Conservation (phyloP, 2,329 filamentous ascomycete species). For the Graphiopsis chlorocephala region DNA sequence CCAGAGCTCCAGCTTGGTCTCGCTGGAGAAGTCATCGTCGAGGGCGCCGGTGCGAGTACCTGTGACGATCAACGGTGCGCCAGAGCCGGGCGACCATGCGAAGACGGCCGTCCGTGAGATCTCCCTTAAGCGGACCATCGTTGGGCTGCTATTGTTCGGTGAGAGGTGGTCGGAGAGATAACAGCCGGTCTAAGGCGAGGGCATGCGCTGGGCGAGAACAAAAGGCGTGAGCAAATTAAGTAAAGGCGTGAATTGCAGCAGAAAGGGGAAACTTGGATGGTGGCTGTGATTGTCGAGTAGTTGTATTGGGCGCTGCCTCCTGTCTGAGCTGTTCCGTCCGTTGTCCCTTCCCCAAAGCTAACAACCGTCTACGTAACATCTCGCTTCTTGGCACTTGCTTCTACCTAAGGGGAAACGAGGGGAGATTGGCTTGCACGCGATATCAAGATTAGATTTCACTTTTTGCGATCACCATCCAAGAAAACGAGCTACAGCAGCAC, state of each 20-base stretch:
- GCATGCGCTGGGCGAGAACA: not conserved
- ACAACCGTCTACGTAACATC: conserved; percentile 12
- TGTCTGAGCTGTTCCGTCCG: conserved; percentile 8
- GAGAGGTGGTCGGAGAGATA: conserved; percentile 12
- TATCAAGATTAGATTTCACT: not conserved
- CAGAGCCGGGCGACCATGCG: conserved; percentile 84
- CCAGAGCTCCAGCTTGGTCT: conserved; percentile 96
- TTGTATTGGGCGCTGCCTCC: not conserved
- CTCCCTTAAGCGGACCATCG: conserved; percentile 94
- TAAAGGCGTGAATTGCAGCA: conserved; percentile 1
- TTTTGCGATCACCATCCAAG: not conserved
- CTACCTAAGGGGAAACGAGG: not conserved
- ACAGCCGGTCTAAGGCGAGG: conserved; percentile 11
- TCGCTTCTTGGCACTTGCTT: not conserved
- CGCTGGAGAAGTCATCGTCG: conserved; percentile 94
- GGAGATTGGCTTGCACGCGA: conserved; percentile 1
- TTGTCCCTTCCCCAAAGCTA: conserved; percentile 15
- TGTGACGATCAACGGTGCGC: conserved; percentile 80
- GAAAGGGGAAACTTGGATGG: not conserved
- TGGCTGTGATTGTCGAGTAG: not conserved
- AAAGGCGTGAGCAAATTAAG: conserved; percentile 6
- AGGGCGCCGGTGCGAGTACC: conserved; percentile 94
- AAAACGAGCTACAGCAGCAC: not conserved
- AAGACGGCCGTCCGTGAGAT: conserved; percentile 96
- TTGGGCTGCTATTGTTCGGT: conserved; percentile 26